Conservation (phyloP, 768 basidiomycete genomes). For the Psilocybe azurescens region DNA sequence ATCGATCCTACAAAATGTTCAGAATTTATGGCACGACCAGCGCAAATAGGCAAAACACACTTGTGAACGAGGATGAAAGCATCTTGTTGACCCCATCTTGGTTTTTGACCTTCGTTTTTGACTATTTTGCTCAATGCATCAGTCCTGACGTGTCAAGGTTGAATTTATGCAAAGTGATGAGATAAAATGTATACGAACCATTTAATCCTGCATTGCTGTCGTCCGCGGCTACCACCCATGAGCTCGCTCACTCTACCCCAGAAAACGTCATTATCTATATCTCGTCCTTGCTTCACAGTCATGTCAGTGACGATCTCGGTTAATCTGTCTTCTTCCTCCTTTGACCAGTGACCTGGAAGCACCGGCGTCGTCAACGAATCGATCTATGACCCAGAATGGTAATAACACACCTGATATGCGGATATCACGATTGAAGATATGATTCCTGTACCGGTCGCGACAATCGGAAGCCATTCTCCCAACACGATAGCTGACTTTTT, state of each 20-base stretch:
- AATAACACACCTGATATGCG: conserved; percentile 56
- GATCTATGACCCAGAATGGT: background rate
- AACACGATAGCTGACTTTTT: conserved; percentile 72
- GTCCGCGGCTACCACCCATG: conserved; percentile 77
- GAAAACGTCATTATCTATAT: conserved; percentile 80
- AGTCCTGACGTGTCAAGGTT: conserved; percentile 52
- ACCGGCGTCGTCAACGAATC: background rate
- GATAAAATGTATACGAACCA: conserved; percentile 51
- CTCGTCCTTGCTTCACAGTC: conserved; percentile 73
- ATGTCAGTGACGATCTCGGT: conserved; percentile 78
- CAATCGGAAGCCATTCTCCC: conserved; percentile 83
- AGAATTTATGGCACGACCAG: background rate
- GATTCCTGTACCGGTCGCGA: conserved; percentile 86
- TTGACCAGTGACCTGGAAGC: conserved; percentile 68
- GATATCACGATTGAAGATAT: conserved; percentile 69
- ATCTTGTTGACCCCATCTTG: conserved; percentile 78
- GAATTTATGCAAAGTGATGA: background rate
- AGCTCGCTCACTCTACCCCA: conserved; percentile 79
- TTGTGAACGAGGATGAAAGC: conserved; percentile 84
- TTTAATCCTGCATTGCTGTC: conserved; percentile 89
- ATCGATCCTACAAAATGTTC: conserved; percentile 57
- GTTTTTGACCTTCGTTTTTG: conserved; percentile 73
- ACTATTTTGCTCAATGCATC: conserved; percentile 74
- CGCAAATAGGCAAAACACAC: conserved; percentile 43
- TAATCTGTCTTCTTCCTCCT: conserved; percentile 78